A percentile compares a stretch with the other conserved stretches of the same genome.
phyloP scores from a whole-genome alignment of 108 stramenopile genomes.

The Cyclostephanos tholiformis region DNA sequence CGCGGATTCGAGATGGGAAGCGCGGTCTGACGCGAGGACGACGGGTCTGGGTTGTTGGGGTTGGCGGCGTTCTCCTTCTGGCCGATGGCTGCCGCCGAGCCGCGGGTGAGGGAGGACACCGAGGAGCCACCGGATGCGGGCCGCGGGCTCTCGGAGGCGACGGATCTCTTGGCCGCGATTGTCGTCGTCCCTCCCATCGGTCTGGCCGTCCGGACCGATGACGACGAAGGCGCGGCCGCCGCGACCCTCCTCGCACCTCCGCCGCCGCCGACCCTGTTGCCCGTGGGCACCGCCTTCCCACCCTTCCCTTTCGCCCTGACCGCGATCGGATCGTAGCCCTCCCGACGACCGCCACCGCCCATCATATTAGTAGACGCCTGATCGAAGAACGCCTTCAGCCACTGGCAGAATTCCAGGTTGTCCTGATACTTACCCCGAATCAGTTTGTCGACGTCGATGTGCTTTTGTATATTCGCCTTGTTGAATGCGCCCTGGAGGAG shows the following conservation, averaged over 20 bases:
- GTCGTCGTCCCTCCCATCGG: neutral
- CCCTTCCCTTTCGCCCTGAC: constrained; percentile 91
- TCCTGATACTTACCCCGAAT: constrained; percentile 92
- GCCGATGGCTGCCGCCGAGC: neutral
- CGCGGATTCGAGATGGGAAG: constrained; percentile 21
- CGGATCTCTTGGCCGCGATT: constrained; percentile 14
- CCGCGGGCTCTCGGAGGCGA: constrained; percentile 9
- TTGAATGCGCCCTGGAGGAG: constrained; percentile 93
- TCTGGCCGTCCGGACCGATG: constrained; percentile 2
- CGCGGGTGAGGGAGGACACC: constrained; percentile 18
- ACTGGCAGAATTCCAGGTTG: constrained; percentile 99
- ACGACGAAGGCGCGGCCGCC: neutral
- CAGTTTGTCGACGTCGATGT: constrained; percentile 96
- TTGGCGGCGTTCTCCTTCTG: constrained; percentile 29
- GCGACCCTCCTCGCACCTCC: constrained; percentile 1
- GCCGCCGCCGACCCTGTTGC: constrained; percentile 26
- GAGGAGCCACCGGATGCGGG: constrained; percentile 9
- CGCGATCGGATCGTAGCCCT: constrained; percentile 89
- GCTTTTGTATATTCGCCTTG: constrained; percentile 76
- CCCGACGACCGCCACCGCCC: constrained; percentile 51
- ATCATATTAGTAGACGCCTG: constrained; percentile 44
- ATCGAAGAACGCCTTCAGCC: constrained; percentile 96
- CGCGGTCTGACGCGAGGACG: neutral
- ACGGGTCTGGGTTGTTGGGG: neutral
- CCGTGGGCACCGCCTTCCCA: constrained; percentile 49